These are phyloP conservation scores for Fermentozyma sake DNA, from an alignment of 1,139 yeast species.

Conservation along the genomic window DNA sequence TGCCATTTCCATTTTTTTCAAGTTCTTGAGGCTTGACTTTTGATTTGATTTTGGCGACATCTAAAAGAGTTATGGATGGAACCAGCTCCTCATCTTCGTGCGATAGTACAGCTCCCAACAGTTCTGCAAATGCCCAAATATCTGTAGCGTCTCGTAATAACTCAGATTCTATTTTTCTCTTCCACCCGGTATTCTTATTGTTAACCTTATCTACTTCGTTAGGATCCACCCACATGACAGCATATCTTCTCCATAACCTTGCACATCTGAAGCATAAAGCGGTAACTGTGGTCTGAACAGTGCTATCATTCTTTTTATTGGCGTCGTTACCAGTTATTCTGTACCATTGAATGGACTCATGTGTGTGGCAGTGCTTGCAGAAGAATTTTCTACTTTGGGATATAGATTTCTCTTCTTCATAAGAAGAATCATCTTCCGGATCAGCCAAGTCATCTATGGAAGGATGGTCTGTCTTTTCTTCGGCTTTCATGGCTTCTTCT, in stretches of 20 bases:
- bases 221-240: slow-evolving; percentile 85
- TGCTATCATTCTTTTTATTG: slow-evolving; percentile 17
- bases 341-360: slow-evolving; percentile 59
- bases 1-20: too few relatives aligned
- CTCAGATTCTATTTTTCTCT: slow-evolving; percentile 66
- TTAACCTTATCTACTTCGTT: slow-evolving; percentile 55
- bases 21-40: slow-evolving; percentile 2
- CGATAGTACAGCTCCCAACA: slow-evolving; percentile 9
- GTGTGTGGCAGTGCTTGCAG: slow-evolving; percentile 66
- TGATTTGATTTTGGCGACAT: slow-evolving; percentile 4
- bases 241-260: slow-evolving; percentile 85
- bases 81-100: slow-evolving; percentile 5
- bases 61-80: slow-evolving; percentile 4
- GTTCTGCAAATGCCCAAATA: slow-evolving; percentile 47
- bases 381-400: slow-evolving; percentile 32
- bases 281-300: slow-evolving; percentile 24
- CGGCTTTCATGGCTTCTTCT: slow-evolving; percentile 22
- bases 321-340: slow-evolving; percentile 62
- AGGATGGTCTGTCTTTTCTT: slow-evolving; percentile 7
- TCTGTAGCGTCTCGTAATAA: slow-evolving; percentile 59
- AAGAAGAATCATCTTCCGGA: slow-evolving; percentile 67
- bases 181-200: slow-evolving; percentile 45
- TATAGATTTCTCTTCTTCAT: slow-evolving; percentile 47
- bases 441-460: slow-evolving; percentile 47
- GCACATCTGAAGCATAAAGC: slow-evolving; percentile 89